These are phyloP conservation scores for Davidsoniella virescens DNA, from an alignment of 2,329 filamentous ascomycete species.

Conservation along the genomic window DNA sequence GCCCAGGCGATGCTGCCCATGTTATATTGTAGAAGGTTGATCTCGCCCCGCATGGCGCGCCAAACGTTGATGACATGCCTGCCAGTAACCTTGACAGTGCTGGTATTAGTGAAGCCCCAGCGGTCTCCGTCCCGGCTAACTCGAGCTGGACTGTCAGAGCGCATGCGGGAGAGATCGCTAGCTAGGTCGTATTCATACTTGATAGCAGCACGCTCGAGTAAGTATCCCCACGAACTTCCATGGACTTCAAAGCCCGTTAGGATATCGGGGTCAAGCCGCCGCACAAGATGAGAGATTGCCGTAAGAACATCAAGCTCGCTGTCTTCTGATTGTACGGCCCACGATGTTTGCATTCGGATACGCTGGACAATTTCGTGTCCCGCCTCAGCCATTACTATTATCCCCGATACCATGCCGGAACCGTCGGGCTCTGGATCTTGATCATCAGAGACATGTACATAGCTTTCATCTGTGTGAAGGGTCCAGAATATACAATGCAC, in stretches of 20 bases:
- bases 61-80: conserved; percentile 95
- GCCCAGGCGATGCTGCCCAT: conserved; percentile 95
- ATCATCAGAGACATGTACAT: conserved; percentile 26
- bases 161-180: conserved; percentile 46
- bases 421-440: conserved; percentile 1
- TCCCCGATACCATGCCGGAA: conserved; percentile 37
- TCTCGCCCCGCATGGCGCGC: conserved; percentile 85
- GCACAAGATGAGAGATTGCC: conserved; percentile 73
- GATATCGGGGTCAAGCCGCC: conserved; percentile 74
- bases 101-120: conserved; percentile 91
- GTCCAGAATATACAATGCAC: conserved; percentile 84
- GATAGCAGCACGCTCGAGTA: conserved; percentile 73
- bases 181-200: conserved; percentile 86
- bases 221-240: conserved; percentile 83
- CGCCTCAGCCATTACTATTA: conserved; percentile 46
- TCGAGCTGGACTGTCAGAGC: conserved; percentile 21
- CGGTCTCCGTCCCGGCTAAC: conserved; percentile 75
- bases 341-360: conserved; percentile 40
- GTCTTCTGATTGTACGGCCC: conserved; percentile 48
- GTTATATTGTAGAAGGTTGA: conserved; percentile 84
- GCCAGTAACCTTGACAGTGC: conserved; percentile 81
- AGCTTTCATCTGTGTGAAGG: conserved; percentile 51
- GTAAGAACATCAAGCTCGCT: conserved; percentile 76
- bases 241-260: conserved; percentile 92
- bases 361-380: conserved; percentile 41